Evolutionary conservation across 768 basidiomycete genomes (phyloP).

Genomic region (Xanthoconium purpureum): DNA sequence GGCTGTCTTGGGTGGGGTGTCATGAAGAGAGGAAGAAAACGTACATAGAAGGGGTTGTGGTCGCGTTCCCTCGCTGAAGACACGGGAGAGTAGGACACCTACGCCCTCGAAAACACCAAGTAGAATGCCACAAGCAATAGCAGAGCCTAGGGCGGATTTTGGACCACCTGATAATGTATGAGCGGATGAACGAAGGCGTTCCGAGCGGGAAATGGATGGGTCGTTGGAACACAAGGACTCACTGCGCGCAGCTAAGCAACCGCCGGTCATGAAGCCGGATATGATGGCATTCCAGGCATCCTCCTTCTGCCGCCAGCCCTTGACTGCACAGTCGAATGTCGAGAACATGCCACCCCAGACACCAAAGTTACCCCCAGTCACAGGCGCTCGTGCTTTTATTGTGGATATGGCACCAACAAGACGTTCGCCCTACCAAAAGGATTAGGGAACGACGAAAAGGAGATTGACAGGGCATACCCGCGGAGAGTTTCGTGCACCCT

Average conservation of each 20-base stretch:
- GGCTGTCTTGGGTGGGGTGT: slow-evolving; percentile 2
- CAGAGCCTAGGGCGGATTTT: slow-evolving; percentile 85
- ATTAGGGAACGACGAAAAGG: background rate
- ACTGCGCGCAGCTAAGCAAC: slow-evolving; percentile 92
- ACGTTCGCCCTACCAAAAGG: slow-evolving; percentile 78
- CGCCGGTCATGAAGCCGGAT: slow-evolving; percentile 98
- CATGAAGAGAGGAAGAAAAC: slow-evolving; percentile 30
- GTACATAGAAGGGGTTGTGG: slow-evolving; percentile 77
- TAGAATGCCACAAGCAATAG: slow-evolving; percentile 92
- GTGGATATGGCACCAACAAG: slow-evolving; percentile 91
- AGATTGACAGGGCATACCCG: slow-evolving; percentile 51
- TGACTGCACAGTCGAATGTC: slow-evolving; percentile 96
- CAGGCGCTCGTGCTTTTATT: slow-evolving; percentile 97
- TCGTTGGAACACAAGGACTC: slow-evolving; percentile 34
- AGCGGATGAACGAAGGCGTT: slow-evolving; percentile 1
- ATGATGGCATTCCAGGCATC: slow-evolving; percentile 99
- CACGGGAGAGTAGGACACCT: slow-evolving; percentile 85
- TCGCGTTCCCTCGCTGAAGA: slow-evolving; percentile 79
- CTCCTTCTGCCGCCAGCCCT: slow-evolving; percentile 95
- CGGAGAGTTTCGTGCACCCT: slow-evolving; percentile 95
- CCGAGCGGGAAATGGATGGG: background rate
- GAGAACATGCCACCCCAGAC: slow-evolving; percentile 99
- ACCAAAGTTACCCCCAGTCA: slow-evolving; percentile 95
- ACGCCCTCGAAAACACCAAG: slow-evolving; percentile 95
- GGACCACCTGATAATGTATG: slow-evolving; percentile 70